A percentile compares a stretch with the other conserved stretches of the same genome.
Conservation (phyloP, 2,329 filamentous ascomycete genomes). For the Pseudocercospora ulei region DNA sequence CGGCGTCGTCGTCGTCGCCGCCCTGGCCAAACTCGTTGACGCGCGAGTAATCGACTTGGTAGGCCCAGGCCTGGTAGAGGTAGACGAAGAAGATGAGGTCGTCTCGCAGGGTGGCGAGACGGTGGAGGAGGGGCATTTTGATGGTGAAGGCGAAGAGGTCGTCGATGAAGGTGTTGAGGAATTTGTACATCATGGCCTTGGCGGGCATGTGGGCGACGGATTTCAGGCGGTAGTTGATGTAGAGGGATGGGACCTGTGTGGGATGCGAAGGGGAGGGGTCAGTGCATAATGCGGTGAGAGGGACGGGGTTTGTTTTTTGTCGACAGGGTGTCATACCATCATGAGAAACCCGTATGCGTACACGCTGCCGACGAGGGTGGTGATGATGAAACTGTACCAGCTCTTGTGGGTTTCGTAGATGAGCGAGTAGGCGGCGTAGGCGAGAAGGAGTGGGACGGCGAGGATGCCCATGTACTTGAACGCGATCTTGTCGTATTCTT, state of each 20-base stretch:
- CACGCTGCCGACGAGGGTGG: constrained; percentile 87
- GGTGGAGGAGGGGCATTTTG: constrained; percentile 94
- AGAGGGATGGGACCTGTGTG: constrained; percentile 69
- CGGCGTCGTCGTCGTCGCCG: constrained; percentile 71
- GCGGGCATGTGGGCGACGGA: constrained; percentile 90
- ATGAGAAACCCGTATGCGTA: constrained; percentile 98
- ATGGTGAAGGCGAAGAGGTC: constrained; percentile 98
- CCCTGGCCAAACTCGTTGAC: constrained; percentile 98
- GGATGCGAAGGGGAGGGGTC: not conserved
- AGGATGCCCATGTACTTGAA: constrained; percentile 95
- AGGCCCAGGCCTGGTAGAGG: constrained; percentile 85
- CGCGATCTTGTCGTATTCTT: constrained; percentile 95
- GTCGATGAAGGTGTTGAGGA: constrained; percentile 97
- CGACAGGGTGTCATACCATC: constrained; percentile 53
- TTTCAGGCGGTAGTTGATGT: constrained; percentile 97
- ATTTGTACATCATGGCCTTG: constrained; percentile 96
- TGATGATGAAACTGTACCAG: constrained; percentile 82
- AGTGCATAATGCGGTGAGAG: not conserved
- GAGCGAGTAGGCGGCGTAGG: constrained; percentile 84
- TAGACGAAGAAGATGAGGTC: constrained; percentile 98
- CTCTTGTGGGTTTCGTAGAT: constrained; percentile 93
- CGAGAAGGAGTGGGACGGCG: constrained; percentile 77
- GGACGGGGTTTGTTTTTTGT: not conserved
- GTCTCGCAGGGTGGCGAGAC: constrained; percentile 82
- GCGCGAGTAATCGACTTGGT: constrained; percentile 80